Evolutionary conservation across 495 filamentous ascomycete genomes (phyloP).

Genomic region (Jackrogersella multiformis): DNA sequence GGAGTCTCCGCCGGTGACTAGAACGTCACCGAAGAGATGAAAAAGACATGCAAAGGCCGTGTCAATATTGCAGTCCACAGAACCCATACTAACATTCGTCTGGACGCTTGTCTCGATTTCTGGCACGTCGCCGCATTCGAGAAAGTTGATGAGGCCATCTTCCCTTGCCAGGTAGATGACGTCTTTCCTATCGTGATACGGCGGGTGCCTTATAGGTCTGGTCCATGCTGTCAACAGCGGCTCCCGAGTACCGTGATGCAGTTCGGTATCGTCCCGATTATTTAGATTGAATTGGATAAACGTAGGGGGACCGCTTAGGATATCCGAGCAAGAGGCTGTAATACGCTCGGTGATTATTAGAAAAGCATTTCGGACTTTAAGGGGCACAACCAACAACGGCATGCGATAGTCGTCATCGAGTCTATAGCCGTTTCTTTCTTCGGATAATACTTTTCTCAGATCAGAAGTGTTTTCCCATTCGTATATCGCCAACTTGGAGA

Average conservation of each 20-base stretch:
- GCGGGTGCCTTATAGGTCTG: conserved; percentile 68
- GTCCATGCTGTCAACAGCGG: conserved; percentile 74
- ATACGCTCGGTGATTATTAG: conserved; percentile 66
- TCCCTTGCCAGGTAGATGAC: conserved; percentile 82
- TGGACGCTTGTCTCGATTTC: conserved; percentile 60
- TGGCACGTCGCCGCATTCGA: conserved; percentile 68
- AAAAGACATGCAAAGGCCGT: conserved; percentile 69
- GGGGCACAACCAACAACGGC: conserved; percentile 73
- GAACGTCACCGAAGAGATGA: conserved; percentile 70
- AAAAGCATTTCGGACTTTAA: conserved; percentile 71
- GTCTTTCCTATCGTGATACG: conserved; percentile 68
- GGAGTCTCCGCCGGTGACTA: conserved; percentile 81
- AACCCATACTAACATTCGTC: conserved; percentile 62
- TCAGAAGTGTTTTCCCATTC: conserved; percentile 71
- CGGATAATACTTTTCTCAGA: conserved; percentile 47
- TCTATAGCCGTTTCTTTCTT: conserved; percentile 56
- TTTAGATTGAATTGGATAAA: conserved; percentile 52
- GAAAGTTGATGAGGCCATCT: conserved; percentile 75
- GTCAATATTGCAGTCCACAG: conserved; percentile 69
- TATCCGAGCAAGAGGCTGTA: conserved; percentile 68
- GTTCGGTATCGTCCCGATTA: conserved; percentile 43
- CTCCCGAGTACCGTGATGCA: conserved; percentile 50
- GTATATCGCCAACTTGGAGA: conserved; percentile 72
- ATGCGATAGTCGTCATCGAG: conserved; percentile 69
- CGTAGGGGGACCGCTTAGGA: conserved; percentile 59